These are phyloP conservation scores for Nicotiana noctiflora DNA, from an alignment of 257 asterid genomes.

Conservation along the genomic window DNA sequence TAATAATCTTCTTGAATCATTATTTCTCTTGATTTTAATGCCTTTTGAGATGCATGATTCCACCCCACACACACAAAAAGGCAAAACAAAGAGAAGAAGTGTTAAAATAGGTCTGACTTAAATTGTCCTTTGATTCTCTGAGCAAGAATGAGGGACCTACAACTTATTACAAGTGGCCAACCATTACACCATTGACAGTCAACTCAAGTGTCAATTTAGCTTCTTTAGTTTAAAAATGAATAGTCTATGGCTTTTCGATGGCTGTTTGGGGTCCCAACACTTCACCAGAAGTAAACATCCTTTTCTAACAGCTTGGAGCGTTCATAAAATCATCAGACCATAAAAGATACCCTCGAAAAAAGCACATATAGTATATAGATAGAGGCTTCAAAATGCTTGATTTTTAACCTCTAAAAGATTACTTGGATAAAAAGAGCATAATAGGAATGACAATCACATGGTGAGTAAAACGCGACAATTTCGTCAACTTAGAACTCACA, in stretches of 20 bases:
- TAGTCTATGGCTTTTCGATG: slow-evolving; percentile 5
- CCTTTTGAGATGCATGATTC: neutral
- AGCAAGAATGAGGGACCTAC: neutral
- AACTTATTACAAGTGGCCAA: neutral
- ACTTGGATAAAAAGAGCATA: neutral
- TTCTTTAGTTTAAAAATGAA: neutral
- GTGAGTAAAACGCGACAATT: neutral
- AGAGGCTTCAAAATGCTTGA: slow-evolving; percentile 9
- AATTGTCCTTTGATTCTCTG: neutral
- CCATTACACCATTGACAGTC: neutral
- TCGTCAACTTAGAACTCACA: neutral
- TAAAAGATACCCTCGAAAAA: neutral
- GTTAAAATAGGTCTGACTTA: neutral
- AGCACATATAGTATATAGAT: slow-evolving; percentile 10
- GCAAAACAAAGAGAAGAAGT: neutral
- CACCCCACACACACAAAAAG: too few relatives aligned
- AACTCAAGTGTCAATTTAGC: neutral
- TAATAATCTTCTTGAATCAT: neutral
- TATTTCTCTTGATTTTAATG: neutral
- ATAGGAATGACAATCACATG: neutral
- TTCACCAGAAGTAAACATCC: neutral
- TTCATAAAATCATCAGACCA: neutral
- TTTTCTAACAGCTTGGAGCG: neutral
- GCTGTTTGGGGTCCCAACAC: neutral
- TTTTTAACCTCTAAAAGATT: neutral